phyloP scores from a whole-genome alignment of 73 alveolate genomes.

The Paramecium sexaurelia region DNA sequence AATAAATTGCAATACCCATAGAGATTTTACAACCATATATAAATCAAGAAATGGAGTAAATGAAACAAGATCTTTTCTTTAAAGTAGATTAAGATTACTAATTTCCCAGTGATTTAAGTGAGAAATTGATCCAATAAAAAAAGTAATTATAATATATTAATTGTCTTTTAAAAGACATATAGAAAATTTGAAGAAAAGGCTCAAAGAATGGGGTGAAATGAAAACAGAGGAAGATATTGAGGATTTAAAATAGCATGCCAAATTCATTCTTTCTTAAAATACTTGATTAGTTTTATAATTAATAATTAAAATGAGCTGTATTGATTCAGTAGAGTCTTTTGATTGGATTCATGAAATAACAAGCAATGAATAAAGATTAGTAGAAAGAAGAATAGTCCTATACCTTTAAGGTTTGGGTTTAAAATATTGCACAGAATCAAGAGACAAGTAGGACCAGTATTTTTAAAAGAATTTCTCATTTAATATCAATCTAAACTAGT shows the following conservation, averaged over 20 bases:
- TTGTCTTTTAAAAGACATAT: neutral
- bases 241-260: conserved; percentile 24
- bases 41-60: neutral
- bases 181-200: neutral
- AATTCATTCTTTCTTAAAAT: conserved; percentile 10
- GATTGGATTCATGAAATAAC: neutral
- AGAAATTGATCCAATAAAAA: conserved; percentile 22
- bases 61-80: conserved; percentile 30
- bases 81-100: neutral
- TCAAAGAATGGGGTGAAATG: conserved; percentile 37
- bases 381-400: neutral
- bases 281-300: conserved; percentile 7
- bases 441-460: neutral
- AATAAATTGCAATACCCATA: neutral
- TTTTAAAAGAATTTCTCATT: neutral
- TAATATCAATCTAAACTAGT: neutral
- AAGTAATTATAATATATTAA: neutral
- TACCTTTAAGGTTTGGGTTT: neutral
- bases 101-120: conserved; percentile 25
- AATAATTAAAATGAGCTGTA: neutral
- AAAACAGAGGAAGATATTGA: conserved; percentile 1
- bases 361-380: neutral
- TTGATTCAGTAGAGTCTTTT: conserved; percentile 5
- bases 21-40: neutral
- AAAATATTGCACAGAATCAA: neutral